Evolutionary conservation across 106 monocot genomes (phyloP), one percentile per base, ranked within the genome.

Genomic region (Gastrodia elata): DNA sequence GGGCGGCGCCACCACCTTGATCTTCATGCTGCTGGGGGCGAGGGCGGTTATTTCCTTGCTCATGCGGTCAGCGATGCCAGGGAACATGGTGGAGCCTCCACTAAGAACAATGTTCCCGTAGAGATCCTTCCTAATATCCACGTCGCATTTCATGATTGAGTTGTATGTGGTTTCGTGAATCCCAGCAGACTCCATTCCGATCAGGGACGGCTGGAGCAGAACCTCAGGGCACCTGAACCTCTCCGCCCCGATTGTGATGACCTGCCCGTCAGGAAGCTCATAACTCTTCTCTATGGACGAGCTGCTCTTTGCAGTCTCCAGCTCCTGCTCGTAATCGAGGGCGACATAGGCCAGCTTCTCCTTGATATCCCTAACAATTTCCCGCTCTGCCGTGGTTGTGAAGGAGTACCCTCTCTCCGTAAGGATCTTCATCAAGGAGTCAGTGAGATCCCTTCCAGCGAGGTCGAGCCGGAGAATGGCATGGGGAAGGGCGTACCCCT

Each of bases 341-440:
- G 65, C 65, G 2, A 65, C 65, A 36, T 36, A 67, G 65, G 61
- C 61, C 13, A 61, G 61, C 61, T 61, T 61, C 30, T 61, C 61
- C 32, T 61, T 61, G 9, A 61, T 32, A n/a, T 61, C 61, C 61
- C 61, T 26, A 33, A 61, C 61, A 32, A 61, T 61, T 61, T 61
- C 61, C 2, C 61, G 61, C 13, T 80, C 80, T 15, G 80, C 80
- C 0, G 80, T 80, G 5, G 80, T 80, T 5, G 80, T 80, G 68
- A 80, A 80, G 15, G 80, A 80, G 41, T 80, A 80, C 6, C 80
- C 80, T 70, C 80, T 75, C 41, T 80, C 74, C 2, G 80, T 80
- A 8, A 80, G 74, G 39, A 80, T 80, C 70, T 80, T 80, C 80
- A 74, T 80, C 30, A 80, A 15, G 5, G 80, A 67, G 39, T 80